phyloP scores from a whole-genome alignment of 345 rosid species.

The Salix dunnii region DNA sequence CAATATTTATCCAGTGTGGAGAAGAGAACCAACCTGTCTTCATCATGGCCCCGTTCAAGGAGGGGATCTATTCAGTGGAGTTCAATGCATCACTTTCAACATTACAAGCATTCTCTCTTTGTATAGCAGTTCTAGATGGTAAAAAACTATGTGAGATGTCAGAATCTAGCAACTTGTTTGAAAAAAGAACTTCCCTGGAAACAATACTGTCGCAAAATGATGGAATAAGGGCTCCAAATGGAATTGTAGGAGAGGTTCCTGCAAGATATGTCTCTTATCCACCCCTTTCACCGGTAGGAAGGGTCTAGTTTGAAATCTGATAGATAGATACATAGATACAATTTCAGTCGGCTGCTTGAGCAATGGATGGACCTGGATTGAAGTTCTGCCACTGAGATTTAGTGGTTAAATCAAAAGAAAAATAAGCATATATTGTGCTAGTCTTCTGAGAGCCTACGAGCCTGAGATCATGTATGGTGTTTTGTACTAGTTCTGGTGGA shows the following conservation, averaged over 20 bases:
- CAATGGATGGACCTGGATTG: conserved; percentile 11
- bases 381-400: neutral
- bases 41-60: conserved; percentile 65
- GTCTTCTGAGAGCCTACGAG: conserved; percentile 11
- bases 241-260: conserved; percentile 36
- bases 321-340: conserved; percentile 12
- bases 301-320: conserved; percentile 40
- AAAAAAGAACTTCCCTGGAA: conserved; percentile 15
- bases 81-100: conserved; percentile 62
- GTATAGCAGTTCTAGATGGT: conserved; percentile 70
- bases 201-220: conserved; percentile 8
- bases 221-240: conserved; percentile 32
- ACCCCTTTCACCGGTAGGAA: conserved; percentile 69
- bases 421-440: neutral
- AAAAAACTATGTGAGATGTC: conserved; percentile 20
- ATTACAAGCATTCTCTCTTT: conserved; percentile 80
- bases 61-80: conserved; percentile 76
- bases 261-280: conserved; percentile 60
- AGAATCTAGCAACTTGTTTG: conserved; percentile 9
- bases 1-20: conserved; percentile 46
- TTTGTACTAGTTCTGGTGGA: conserved; percentile 10
- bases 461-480: conserved; percentile 10
- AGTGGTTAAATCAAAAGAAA: neutral
- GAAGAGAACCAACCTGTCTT: conserved; percentile 51
- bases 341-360: conserved; percentile 9